These are phyloP conservation scores for Globisporangium spiculum DNA, from an alignment of 352 stramenopile species.

Conservation along the genomic window DNA sequence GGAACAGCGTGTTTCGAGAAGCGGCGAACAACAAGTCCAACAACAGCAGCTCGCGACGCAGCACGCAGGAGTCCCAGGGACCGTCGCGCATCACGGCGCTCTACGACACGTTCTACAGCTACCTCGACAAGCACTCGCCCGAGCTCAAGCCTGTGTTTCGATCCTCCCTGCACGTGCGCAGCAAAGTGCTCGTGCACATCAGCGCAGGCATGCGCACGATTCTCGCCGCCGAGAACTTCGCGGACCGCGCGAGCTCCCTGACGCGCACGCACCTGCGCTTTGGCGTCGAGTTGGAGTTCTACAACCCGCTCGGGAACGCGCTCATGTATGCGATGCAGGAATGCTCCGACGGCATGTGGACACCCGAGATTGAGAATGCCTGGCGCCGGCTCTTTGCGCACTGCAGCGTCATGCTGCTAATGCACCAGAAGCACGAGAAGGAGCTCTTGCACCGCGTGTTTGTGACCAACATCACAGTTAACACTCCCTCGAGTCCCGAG, in stretches of 20 bases:
- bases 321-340: constrained; percentile 79
- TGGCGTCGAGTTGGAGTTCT: constrained; percentile 84
- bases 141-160: constrained; percentile 49
- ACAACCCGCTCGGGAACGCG: constrained; percentile 86
- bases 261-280: constrained; percentile 77
- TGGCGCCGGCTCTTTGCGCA: constrained; percentile 43
- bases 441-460: not conserved
- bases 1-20: constrained; percentile 39
- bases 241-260: constrained; percentile 45
- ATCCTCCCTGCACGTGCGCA: constrained; percentile 51
- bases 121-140: constrained; percentile 46
- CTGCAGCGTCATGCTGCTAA: constrained; percentile 36
- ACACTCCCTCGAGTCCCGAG: not conserved
- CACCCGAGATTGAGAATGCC: constrained; percentile 34
- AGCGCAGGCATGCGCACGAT: constrained; percentile 48
- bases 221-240: constrained; percentile 45
- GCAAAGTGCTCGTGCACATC: constrained; percentile 90
- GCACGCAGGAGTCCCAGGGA: constrained; percentile 18
- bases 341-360: constrained; percentile 36
- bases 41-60: constrained; percentile 20
- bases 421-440: constrained; percentile 21
- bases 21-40: constrained; percentile 7
- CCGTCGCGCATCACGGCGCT: constrained; percentile 28
- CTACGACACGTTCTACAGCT: constrained; percentile 49
- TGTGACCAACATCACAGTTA: constrained; percentile 10